Percentiles rank a stretch among this genome's conserved stretches.
Conservation (phyloP, 306 rosid species). For the Ceratonia siliqua region DNA sequence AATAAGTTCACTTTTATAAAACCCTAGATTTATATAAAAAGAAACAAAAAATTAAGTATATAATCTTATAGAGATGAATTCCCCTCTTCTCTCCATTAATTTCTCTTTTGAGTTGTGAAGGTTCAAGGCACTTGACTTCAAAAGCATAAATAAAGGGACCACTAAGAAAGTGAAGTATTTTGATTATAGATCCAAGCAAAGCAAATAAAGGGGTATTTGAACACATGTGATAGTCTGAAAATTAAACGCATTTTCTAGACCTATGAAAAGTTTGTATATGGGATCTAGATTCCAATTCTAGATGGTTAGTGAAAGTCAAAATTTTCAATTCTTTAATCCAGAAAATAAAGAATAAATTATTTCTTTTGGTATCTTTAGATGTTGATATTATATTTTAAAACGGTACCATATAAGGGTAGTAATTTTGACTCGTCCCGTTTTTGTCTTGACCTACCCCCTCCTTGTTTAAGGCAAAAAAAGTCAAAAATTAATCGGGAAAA, state of each 20-base stretch:
- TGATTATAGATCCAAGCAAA: conserved; percentile 10
- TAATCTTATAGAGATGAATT: too few relatives aligned
- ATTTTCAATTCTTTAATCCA: background rate
- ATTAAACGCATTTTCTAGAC: background rate
- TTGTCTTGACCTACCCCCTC: too few relatives aligned
- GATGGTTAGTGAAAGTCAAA: conserved; percentile 10
- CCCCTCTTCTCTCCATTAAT: background rate
- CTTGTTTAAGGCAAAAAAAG: too few relatives aligned
- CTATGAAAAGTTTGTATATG: background rate
- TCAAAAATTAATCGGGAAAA: too few relatives aligned
- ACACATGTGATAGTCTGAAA: background rate
- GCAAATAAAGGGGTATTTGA: background rate
- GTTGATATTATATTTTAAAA: too few relatives aligned
- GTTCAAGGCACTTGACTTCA: background rate
- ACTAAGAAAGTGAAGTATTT: conserved; percentile 5
- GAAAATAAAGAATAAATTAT: background rate
- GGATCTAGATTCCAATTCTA: conserved; percentile 4
- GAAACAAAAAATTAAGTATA: too few relatives aligned
- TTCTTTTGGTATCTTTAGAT: too few relatives aligned
- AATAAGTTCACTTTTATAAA: conserved; percentile 31
- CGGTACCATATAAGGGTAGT: too few relatives aligned
- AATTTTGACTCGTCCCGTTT: too few relatives aligned
- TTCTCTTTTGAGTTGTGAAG: background rate
- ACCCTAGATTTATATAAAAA: too few relatives aligned
- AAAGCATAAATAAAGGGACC: background rate